Base-by-base conservation (phyloP, 2,329 filamentous ascomycete species). In the Botrytis fabae region DNA sequence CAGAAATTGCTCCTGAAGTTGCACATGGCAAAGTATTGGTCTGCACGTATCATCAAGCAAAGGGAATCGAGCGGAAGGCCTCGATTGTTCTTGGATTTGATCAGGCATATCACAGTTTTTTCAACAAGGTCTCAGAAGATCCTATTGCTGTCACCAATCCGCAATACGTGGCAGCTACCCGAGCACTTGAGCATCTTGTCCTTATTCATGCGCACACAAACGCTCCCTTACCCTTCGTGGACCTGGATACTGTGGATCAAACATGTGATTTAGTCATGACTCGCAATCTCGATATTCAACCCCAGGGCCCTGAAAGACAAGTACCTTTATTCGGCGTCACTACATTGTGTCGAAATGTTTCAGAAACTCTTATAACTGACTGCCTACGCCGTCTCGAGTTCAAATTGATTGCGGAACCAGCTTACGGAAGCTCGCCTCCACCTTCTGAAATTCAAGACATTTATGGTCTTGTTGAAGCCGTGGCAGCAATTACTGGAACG, bases 141-240 rank as follows among this genome's bases (percentile, higher is more conserved):
- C 69, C 69, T 16, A 40, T 71, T 42, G 69, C 60, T 42, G 69
- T 71, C 44, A 71, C 69, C 12, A 71, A 71, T 42, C 69, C 69
- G 5, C 69, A 71, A 46, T 71, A 71, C n/a, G 69, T 71, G 8
- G 69, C 69, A 35, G 69, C 69, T 25, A 71, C 69, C 5, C 59
- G 69, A 6, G 69, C 69, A 32, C 69, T 71, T 20, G 69, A 71
- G 46, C 59, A 71, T 28, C 57, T 71, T 35, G 25, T 71, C 22
- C 69, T 71, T 9, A 35, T 71, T 35, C 69, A 71, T 64, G 44
- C 28, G 3, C 35, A 71, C 20, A 64, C 25, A 57, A 46, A 44
- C 7, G 5, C 59, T 0, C 25, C 69, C 16, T 54, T 71, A 7
- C 69, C 69, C 28, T 71, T 71, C 14, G 59, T 64, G 32, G 18